These are phyloP conservation scores for Lycium barbarum DNA, from an alignment of 257 asterid species.

Conservation along the genomic window DNA sequence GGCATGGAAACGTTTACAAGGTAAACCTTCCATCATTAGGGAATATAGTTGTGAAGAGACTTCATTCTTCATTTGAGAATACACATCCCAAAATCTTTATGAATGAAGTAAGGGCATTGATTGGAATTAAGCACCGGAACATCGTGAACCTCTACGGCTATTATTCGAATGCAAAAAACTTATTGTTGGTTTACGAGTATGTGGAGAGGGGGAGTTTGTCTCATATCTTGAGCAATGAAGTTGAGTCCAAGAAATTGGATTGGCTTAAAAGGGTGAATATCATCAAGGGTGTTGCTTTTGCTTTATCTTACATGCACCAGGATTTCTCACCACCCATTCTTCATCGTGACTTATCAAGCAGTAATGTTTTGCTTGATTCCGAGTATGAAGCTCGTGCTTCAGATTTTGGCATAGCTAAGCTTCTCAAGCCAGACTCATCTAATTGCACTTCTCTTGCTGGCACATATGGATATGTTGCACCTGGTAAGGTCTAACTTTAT, in stretches of 20 bases:
- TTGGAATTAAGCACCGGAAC: too few relatives aligned
- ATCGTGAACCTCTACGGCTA: too few relatives aligned
- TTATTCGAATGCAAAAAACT: too few relatives aligned
- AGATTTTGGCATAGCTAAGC: slow-evolving; percentile 7
- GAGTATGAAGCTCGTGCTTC: not conserved
- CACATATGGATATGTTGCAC: not conserved
- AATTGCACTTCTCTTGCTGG: not conserved
- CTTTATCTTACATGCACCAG: too few relatives aligned
- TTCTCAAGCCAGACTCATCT: not conserved
- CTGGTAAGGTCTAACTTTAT: too few relatives aligned
- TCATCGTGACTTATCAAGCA: slow-evolving; percentile 7
- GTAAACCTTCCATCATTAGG: not conserved
- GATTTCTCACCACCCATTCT: not conserved
- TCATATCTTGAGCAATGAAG: too few relatives aligned
- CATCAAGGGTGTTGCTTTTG: too few relatives aligned
- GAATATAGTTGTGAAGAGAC: slow-evolving; percentile 15
- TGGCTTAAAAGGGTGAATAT: too few relatives aligned
- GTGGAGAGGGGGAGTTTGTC: too few relatives aligned
- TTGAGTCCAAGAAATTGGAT: too few relatives aligned
- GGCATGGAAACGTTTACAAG: not conserved
- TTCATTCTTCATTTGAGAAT: slow-evolving; percentile 10
- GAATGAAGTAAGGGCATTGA: too few relatives aligned
- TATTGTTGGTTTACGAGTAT: too few relatives aligned
- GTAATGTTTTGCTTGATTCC: not conserved
- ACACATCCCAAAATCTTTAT: not conserved